phyloP scores from a whole-genome alignment of 2,329 filamentous ascomycete genomes.

The Diaporthe eres region DNA sequence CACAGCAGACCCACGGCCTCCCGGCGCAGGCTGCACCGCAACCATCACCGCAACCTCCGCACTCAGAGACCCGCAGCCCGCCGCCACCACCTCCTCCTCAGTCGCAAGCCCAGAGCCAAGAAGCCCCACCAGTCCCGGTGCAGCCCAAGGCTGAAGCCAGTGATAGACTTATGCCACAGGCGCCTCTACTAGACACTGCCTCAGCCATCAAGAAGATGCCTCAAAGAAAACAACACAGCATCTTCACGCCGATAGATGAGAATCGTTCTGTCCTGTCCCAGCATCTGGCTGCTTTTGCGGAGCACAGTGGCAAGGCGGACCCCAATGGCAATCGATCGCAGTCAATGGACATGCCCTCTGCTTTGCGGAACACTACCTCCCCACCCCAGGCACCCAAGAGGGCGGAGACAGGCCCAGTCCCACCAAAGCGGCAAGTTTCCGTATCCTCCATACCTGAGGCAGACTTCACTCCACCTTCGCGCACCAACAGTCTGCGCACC shows the following conservation, averaged over 20 bases:
- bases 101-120: constrained; percentile 64
- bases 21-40: constrained; percentile 62
- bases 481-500: constrained; percentile 81
- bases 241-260: constrained; percentile 97
- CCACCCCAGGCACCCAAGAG: constrained; percentile 67
- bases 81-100: constrained; percentile 58
- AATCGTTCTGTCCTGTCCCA: constrained; percentile 89
- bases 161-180: constrained; percentile 57
- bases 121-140: constrained; percentile 66
- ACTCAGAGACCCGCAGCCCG: constrained; percentile 51
- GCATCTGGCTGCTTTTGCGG: constrained; percentile 79
- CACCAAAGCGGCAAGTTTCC: constrained; percentile 64
- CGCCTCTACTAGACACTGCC: constrained; percentile 65
- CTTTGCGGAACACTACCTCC: constrained; percentile 68
- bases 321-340: constrained; percentile 66
- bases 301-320: constrained; percentile 54
- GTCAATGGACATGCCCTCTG: constrained; percentile 74
- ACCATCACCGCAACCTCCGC: constrained; percentile 68
- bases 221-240: constrained; percentile 88
- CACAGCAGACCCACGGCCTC: constrained; percentile 68
- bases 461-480: constrained; percentile 77
- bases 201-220: constrained; percentile 73
- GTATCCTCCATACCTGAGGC: constrained; percentile 76
- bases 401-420: constrained; percentile 64
- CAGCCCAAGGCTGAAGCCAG: constrained; percentile 61